Evolutionary conservation across 441 rosid species (phyloP), one percentile per base, ranked within the genome.

Genomic region (Syzygium malaccense): DNA sequence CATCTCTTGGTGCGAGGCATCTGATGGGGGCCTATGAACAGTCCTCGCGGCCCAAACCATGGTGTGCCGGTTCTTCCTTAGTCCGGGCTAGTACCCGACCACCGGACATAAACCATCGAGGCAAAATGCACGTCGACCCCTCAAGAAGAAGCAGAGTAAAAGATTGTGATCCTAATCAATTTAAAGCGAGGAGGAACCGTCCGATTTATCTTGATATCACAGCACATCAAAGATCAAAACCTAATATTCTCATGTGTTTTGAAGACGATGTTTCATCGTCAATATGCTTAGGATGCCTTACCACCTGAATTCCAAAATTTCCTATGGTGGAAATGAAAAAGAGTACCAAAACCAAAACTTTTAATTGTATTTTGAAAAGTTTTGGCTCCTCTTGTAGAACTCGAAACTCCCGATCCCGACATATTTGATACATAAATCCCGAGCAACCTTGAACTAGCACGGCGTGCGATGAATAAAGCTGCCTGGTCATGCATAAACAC

Each of bases 321-420:
- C 14, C 15, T 33, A 19, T 37, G 79, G 37, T 33, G 7, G 48
- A 41, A 33, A 33, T 68, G 80, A 33, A 19, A 33, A 68, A 7
- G 19, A 68, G 15, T 68, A 37, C 9, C 83, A 5, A 75, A 75
- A 6, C 48, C 48, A 45, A 45, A 45, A 45, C 8, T 45, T 45
- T 45, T 45, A 45, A 45, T 45, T 45, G 48, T 45, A 45, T 20
- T 71, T 71, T 23, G 48, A 68, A 71, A 71, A 0, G 49, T 20
- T 71, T 37, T 41, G 20, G 83, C 17, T 37, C 83, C 49, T 71
- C 79, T 7, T 20, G 15, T 2, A 37, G 14, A 37, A 37, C 17
- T 2, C 1, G 3, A 8, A 41, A 75, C n/a, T 7, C n/a, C 13
- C 11, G 28, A 37, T 75, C 83, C 8, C 25, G 2, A 41, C 0